Evolutionary conservation across 2,329 filamentous ascomycete genomes (phyloP), one percentile per base, ranked within the genome.

Genomic region (Venturia effusa): DNA sequence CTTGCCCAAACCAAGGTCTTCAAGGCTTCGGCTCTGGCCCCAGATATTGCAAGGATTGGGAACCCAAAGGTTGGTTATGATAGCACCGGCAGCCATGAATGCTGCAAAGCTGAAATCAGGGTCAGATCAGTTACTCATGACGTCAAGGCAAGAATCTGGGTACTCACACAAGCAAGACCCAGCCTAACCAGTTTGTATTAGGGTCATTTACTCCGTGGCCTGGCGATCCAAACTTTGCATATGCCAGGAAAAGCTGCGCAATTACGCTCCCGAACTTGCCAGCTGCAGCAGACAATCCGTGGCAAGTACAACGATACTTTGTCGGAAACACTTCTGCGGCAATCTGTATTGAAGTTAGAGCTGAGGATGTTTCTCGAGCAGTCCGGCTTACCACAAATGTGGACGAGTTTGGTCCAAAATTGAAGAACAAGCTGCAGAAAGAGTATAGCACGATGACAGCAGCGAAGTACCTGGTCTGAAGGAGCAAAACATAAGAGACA

Each of bases 291-390:
- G 78, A 77, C 65, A 84, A 77, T 24, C 81, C 82, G 68, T 84
- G 80, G 65, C 78, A 81, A 0, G 79, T 80, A 62, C 76, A 81
- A 22, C 81, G 77, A 68, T 83, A 83, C 22, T 79, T 75, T 0
- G 81, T 84, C 3, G 82, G 82, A 66, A 83, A 84, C 61, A 82
- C 76, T 66, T 83, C 81, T 15, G 59, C 59, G n/a, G 62, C 32
- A 45, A 64, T 64, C 37, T 41, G 19, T 15, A 48, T 13, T 3
- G 22, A 24, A 48, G 24, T 57, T 61, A 43, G 62, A 63, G 2
- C 17, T 15, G 24, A 4, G 17, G 15, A 13, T 17, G 27, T 1
- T 10, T 34, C 4, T 15, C 13, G n/a, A n/a, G 24, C 22, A 19
- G 13, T 30, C 6, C 13, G 30, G 24, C 43, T 59, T 40, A 40